phyloP scores from a whole-genome alignment of 805 yeast species.

The Yamadazyma paraphyllophila region DNA sequence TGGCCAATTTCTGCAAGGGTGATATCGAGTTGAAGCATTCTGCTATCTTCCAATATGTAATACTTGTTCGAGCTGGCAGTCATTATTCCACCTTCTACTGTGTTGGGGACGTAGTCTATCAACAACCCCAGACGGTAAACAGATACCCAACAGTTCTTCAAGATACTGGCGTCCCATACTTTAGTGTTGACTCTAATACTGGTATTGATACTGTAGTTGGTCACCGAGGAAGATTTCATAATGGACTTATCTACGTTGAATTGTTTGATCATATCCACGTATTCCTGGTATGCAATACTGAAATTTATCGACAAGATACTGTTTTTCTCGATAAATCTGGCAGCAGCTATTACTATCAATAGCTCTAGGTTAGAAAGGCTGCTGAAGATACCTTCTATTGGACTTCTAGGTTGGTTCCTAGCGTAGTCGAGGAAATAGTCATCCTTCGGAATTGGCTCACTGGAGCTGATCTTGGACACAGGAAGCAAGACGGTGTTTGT shows the following conservation, averaged over 20 bases:
- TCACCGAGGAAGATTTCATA: constrained; percentile 19
- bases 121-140: constrained; percentile 56
- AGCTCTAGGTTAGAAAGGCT: constrained; percentile 68
- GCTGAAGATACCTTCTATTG: constrained; percentile 25
- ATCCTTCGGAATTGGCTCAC: constrained; percentile 25
- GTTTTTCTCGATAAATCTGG: constrained; percentile 62
- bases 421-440: constrained; percentile 20
- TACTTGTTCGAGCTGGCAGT: constrained; percentile 27
- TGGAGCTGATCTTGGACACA: constrained; percentile 27
- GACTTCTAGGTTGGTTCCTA: constrained; percentile 22
- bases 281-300: constrained; percentile 76
- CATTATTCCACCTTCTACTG: constrained; percentile 36
- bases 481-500: constrained; percentile 43
- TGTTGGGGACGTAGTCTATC: constrained; percentile 43
- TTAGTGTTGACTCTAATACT: constrained; percentile 41
- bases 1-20: constrained; percentile 50
- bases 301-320: constrained; percentile 65
- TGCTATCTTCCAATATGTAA: constrained; percentile 41
- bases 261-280: constrained; percentile 49
- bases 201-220: constrained; percentile 34
- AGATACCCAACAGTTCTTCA: constrained; percentile 74
- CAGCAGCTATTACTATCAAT: constrained; percentile 68
- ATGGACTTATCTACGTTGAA: constrained; percentile 37
- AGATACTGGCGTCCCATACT: constrained; percentile 58
- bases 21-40: constrained; percentile 51